Conservation (phyloP, 371 early-diverging fungal genomes). For the Rhizopus arrhizus region DNA sequence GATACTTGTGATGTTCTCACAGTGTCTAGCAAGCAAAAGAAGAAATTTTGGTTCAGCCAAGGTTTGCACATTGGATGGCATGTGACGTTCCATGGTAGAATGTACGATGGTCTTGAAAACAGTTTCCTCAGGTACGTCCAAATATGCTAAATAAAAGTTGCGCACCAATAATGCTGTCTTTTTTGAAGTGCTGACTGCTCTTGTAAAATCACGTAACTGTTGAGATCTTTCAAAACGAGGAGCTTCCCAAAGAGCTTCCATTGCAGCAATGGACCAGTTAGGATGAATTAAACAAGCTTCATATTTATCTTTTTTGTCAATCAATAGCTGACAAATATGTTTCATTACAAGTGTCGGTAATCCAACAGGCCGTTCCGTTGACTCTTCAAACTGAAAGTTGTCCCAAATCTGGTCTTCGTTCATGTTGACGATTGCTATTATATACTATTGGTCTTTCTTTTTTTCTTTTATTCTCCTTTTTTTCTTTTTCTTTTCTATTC, state of each 20-base stretch:
- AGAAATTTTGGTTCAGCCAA: slow-evolving; percentile 28
- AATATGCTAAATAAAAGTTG: slow-evolving; percentile 26
- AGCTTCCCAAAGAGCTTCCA: slow-evolving; percentile 39
- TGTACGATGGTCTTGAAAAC: slow-evolving; percentile 27
- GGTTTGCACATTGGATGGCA: background rate
- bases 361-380: background rate
- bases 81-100: slow-evolving; percentile 25
- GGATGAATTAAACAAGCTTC: slow-evolving; percentile 35
- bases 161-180: slow-evolving; percentile 33
- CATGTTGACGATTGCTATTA: background rate
- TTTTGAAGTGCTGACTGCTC: slow-evolving; percentile 10
- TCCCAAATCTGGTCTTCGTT: slow-evolving; percentile 8
- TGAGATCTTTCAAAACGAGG: slow-evolving; percentile 29
- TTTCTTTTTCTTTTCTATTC: background rate
- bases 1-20: slow-evolving; percentile 37
- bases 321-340: slow-evolving; percentile 38
- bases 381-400: slow-evolving; percentile 24
- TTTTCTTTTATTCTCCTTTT: background rate
- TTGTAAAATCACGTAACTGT: slow-evolving; percentile 25
- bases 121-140: slow-evolving; percentile 17
- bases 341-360: slow-evolving; percentile 32
- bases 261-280: slow-evolving; percentile 37
- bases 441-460: background rate
- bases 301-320: slow-evolving; percentile 29
- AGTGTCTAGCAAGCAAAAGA: slow-evolving; percentile 19